Evolutionary conservation across 495 filamentous ascomycete genomes (phyloP), one percentile per base, ranked within the genome.

Genomic region (Daldinia decipiens): DNA sequence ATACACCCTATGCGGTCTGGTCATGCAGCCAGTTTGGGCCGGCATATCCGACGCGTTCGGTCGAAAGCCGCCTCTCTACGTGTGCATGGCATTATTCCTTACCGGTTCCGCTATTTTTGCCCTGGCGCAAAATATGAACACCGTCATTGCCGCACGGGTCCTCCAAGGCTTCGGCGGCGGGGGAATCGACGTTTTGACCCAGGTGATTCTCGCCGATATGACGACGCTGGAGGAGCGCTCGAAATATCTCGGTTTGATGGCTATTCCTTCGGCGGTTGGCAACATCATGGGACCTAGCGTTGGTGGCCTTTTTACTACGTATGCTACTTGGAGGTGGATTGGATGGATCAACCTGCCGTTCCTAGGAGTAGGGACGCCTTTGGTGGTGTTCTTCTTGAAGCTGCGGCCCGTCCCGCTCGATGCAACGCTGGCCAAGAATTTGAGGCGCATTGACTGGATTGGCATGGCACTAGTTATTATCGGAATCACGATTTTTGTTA

Each of bases 401-500:
- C 17, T 47, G 24, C 17, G 43, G 19, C 43, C 43, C 9, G 21
- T 47, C 19, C 43, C 43, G 43, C 43, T 47, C 43, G 43, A 24
- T 47, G 43, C 43, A 47, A 47, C 43, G 19, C 43, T 47, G 1
- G 43, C 43, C 19, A 24, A 24, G 43, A 47, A 47, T 7, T 47
- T 47, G 9, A 47, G 43, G 8, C 8, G 17, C 11, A 9, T 47
- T 47, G 43, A 47, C 19, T 47, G 43, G 43, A 24, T 47, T 4
- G 43, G 43, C 12, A 24, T 24, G 19, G 1, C 17, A 1, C 43
- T 47, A 0, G 17, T 47, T 1, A 47, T 47, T 24, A 47, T 47
- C 11, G 43, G 43, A 47, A 47, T 47, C 43, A 47, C 43, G 8
- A 47, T 47, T 47, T 47, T 47, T 12, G 43, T 47, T 24, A 47